Evolutionary conservation across 495 filamentous ascomycete species (phyloP).

Genomic region (Penicillium cosmopolitanum): DNA sequence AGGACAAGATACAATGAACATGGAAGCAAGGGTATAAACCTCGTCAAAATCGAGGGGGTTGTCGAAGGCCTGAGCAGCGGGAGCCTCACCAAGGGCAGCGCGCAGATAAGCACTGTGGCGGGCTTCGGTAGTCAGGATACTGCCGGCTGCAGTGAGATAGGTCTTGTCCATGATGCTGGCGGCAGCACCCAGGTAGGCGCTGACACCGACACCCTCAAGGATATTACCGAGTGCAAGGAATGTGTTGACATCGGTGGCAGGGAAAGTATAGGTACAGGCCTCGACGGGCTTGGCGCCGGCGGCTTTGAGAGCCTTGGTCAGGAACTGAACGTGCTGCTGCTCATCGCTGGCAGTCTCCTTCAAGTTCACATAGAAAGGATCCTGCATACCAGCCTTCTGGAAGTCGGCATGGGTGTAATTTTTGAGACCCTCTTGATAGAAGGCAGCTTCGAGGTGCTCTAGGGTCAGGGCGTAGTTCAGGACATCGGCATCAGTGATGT

Average conservation of each 20-base stretch:
- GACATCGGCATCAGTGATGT: conserved; percentile 33
- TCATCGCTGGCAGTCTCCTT: conserved; percentile 57
- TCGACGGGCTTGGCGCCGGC: conserved; percentile 52
- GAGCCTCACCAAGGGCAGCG: conserved; percentile 45
- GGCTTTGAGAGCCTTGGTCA: conserved; percentile 53
- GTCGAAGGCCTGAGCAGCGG: conserved; percentile 62
- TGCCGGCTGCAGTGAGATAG: conserved; percentile 62
- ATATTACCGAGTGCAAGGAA: conserved; percentile 58
- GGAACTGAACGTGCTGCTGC: conserved; percentile 58
- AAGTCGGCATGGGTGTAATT: conserved; percentile 59
- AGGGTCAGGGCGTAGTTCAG: conserved; percentile 38
- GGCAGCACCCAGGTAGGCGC: conserved; percentile 64
- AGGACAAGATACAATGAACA: conserved; percentile 63
- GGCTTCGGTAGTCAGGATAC: conserved; percentile 64
- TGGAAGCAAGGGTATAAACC: conserved; percentile 62
- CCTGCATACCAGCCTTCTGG: conserved; percentile 50
- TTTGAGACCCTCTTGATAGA: conserved; percentile 59
- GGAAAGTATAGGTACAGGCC: conserved; percentile 61
- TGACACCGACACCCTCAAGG: conserved; percentile 62
- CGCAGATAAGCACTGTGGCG: conserved; percentile 64
- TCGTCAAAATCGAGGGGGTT: conserved; percentile 58
- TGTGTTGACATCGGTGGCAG: conserved; percentile 41
- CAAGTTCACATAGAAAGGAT: conserved; percentile 56
- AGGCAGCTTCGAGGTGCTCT: conserved; percentile 47
- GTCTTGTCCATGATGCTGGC: conserved; percentile 54